These are phyloP conservation scores for Lophium mytilinum DNA, from an alignment of 495 filamentous ascomycete genomes.

Conservation along the genomic window DNA sequence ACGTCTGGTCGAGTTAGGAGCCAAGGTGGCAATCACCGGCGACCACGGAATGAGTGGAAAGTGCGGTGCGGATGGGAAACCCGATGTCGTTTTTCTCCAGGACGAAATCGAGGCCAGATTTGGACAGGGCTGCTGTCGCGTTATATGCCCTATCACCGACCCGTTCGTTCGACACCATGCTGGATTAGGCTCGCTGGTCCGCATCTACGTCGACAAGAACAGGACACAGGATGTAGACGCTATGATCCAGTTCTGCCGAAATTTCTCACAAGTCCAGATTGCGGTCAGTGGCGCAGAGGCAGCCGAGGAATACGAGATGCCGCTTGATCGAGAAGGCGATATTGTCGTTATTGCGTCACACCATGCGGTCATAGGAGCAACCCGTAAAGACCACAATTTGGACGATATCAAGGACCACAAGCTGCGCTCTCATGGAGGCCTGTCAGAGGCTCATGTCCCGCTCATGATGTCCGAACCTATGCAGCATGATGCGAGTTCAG, in stretches of 20 bases:
- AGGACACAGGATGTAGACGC: conserved; percentile 4
- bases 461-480: conserved; percentile 28
- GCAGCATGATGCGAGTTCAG: not conserved
- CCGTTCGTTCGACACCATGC: conserved; percentile 36
- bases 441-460: conserved; percentile 32
- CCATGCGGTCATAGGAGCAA: conserved; percentile 30
- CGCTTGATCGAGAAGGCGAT: conserved; percentile 33
- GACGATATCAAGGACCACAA: conserved; percentile 26
- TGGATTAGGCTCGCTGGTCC: conserved; percentile 34
- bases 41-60: conserved; percentile 38
- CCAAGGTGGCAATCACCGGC: conserved; percentile 32
- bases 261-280: conserved; percentile 29
- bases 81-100: conserved; percentile 35
- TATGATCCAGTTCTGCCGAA: conserved; percentile 7
- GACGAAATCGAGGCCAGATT: conserved; percentile 28
- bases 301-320: conserved; percentile 30
- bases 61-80: conserved; percentile 25
- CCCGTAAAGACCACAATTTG: conserved; percentile 29
- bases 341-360: conserved; percentile 30
- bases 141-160: conserved; percentile 38
- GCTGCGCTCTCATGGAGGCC: conserved; percentile 33
- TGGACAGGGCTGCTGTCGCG: conserved; percentile 23
- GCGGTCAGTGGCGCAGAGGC: conserved; percentile 28
- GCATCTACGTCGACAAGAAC: conserved; percentile 24
- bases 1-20: conserved; percentile 21